Conservation (phyloP, 179 eudicot species). For the Silene noctiflora region DNA sequence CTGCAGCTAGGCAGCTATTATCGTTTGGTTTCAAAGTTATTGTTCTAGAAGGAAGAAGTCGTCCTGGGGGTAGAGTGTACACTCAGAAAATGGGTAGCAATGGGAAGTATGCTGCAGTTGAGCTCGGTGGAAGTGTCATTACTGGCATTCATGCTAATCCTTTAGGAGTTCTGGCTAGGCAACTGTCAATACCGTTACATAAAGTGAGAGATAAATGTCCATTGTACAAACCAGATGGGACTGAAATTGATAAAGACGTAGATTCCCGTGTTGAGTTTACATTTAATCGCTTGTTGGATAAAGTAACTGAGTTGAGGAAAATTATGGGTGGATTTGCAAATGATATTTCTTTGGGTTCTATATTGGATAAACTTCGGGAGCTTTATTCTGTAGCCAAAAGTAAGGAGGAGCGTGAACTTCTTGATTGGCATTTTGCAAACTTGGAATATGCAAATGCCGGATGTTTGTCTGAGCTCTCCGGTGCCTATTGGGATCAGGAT, state of each 20-base stretch:
- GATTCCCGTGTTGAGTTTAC: slow-evolving; percentile 61
- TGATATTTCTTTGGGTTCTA: slow-evolving; percentile 70
- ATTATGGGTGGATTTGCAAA: slow-evolving; percentile 62
- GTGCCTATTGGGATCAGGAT: slow-evolving; percentile 95
- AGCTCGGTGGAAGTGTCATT: slow-evolving; percentile 93
- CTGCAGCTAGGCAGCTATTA: slow-evolving; percentile 92
- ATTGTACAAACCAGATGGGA: slow-evolving; percentile 76
- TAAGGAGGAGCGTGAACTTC: slow-evolving; percentile 73
- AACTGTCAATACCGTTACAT: slow-evolving; percentile 81
- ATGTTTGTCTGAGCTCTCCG: slow-evolving; percentile 78
- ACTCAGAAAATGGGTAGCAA: slow-evolving; percentile 74
- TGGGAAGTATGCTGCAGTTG: slow-evolving; percentile 66
- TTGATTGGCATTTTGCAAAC: slow-evolving; percentile 92
- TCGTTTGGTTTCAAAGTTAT: slow-evolving; percentile 81
- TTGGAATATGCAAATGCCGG: slow-evolving; percentile 98
- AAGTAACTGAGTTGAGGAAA: slow-evolving; percentile 69
- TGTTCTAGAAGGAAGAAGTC: slow-evolving; percentile 83
- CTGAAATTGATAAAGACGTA: slow-evolving; percentile 47
- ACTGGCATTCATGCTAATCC: slow-evolving; percentile 98
- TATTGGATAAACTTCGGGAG: slow-evolving; percentile 61
- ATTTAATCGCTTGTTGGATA: slow-evolving; percentile 77
- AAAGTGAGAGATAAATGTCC: slow-evolving; percentile 89
- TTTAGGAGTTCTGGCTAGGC: slow-evolving; percentile 88
- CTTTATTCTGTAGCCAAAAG: slow-evolving; percentile 68
- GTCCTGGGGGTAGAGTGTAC: slow-evolving; percentile 93